A percentile compares a stretch with the other conserved stretches of the same genome.
Conservation (phyloP, 768 basidiomycete genomes). For the Tubosaeta sp. region DNA sequence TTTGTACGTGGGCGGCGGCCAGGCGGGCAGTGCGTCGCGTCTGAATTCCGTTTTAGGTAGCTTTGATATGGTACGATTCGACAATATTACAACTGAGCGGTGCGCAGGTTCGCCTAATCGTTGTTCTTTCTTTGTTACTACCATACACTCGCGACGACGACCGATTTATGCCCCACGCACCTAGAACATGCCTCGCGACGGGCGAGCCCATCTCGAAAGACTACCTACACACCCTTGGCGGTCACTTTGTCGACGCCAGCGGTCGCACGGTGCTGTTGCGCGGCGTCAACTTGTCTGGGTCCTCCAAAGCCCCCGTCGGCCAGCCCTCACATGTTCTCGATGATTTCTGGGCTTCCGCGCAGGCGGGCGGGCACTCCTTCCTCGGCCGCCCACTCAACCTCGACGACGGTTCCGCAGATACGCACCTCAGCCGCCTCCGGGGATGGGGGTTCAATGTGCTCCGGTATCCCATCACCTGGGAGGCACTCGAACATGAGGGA, state of each 20-base stretch:
- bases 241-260: slow-evolving; percentile 67
- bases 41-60: slow-evolving; percentile 8
- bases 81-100: neutral
- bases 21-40: neutral
- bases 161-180: slow-evolving; percentile 20
- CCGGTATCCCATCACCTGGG: slow-evolving; percentile 87
- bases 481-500: slow-evolving; percentile 87
- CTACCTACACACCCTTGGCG: slow-evolving; percentile 63
- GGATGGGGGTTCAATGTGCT: slow-evolving; percentile 95
- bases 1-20: neutral
- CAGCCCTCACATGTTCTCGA: slow-evolving; percentile 65
- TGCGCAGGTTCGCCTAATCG: neutral
- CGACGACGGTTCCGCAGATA: slow-evolving; percentile 81
- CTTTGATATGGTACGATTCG: slow-evolving; percentile 19
- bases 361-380: slow-evolving; percentile 66
- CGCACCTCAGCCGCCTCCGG: slow-evolving; percentile 77
- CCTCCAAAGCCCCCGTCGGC: slow-evolving; percentile 77
- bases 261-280: slow-evolving; percentile 80
- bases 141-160: slow-evolving; percentile 2
- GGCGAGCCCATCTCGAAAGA: slow-evolving; percentile 10
- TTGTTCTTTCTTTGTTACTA: neutral
- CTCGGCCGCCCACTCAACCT: slow-evolving; percentile 75
- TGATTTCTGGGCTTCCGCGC: slow-evolving; percentile 79
- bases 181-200: slow-evolving; percentile 15
- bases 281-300: slow-evolving; percentile 92